Evolutionary conservation across 768 basidiomycete genomes (phyloP), one percentile per base, ranked within the genome.

Genomic region (Leccinum pellstonianum): DNA sequence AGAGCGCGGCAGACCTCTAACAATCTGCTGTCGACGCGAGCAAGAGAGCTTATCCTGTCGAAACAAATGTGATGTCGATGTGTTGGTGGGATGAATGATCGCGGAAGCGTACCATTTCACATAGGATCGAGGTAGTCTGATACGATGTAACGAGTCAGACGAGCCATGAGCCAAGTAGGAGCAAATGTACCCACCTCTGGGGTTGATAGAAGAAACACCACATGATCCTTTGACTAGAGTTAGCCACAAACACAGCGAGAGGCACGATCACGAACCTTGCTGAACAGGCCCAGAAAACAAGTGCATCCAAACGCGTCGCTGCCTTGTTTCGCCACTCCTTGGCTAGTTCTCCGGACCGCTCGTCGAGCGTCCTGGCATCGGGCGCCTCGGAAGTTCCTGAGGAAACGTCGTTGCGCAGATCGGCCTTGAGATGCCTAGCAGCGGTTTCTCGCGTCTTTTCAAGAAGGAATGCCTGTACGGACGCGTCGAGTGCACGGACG

Each of bases 181-280:
- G 6, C 38, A 62, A 66, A 52, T 67, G 19, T 19, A 19, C 19
- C 5, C 43, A 90, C 88, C 87, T 83, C 62, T 83, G 77, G 4
- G 90, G 89, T 66, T 86, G 78, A 65, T 93, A 92, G 69, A 90
- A 86, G 72, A 89, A 93, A 65, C 90, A 91, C 91, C 91, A 92
- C 89, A 92, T 91, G 56, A 92, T 91, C 67, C 91, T 92, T 68
- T 47, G 21, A 23, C 33, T 60, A 25, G 56, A 49, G 37, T 33
- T 27, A 15, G 19, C 35, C 6, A 2, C 7, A 46, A 43, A 50
- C n/a, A 43, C 38, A 11, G 25, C 14, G 12, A 7, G 35, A 46
- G 49, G 56, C 11, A 54, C 19, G 3, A 12, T 48, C 38, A 71
- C 78, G 31, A 60, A 90, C 90, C 90, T 85, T 33, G 89, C 86